phyloP scores from a whole-genome alignment of 176 grass and related monocot species.

The Aechmea fasciata region DNA sequence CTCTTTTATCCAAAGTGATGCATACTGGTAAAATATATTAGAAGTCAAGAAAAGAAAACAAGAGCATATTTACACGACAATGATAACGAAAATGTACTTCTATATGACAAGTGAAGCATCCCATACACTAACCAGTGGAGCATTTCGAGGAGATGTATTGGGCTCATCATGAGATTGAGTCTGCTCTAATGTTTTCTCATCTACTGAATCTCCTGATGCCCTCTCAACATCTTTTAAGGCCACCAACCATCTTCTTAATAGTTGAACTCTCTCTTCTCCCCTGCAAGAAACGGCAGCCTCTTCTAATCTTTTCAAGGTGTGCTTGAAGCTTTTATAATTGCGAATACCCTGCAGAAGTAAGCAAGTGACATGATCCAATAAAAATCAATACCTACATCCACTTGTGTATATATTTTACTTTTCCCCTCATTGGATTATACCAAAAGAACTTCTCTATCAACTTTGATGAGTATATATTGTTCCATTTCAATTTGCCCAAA shows the following conservation, averaged over 20 bases:
- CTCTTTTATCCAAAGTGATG: no score
- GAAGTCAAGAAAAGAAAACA: neutral
- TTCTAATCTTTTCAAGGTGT: constrained; percentile 72
- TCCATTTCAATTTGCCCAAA: no score
- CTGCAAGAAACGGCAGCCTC: constrained; percentile 62
- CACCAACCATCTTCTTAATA: constrained; percentile 69
- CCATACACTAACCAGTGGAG: constrained; percentile 20
- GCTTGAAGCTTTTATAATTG: constrained; percentile 62
- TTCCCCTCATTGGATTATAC: no score
- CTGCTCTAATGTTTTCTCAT: constrained; percentile 24
- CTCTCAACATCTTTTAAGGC: constrained; percentile 58
- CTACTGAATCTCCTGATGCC: constrained; percentile 15
- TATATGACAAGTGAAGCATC: no score
- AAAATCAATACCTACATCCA: no score
- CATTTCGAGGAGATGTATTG: constrained; percentile 38
- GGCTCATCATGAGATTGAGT: constrained; percentile 19
- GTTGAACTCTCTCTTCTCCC: constrained; percentile 58
- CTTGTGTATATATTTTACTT: no score
- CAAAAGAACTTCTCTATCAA: no score
- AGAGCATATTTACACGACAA: no score
- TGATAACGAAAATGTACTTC: no score
- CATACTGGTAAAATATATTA: no score
- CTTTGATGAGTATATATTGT: no score
- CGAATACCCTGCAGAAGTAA: constrained; percentile 39
- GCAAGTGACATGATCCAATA: neutral